Conservation (phyloP, 371 early-diverging fungal genomes). For the Mycotypha africana region DNA sequence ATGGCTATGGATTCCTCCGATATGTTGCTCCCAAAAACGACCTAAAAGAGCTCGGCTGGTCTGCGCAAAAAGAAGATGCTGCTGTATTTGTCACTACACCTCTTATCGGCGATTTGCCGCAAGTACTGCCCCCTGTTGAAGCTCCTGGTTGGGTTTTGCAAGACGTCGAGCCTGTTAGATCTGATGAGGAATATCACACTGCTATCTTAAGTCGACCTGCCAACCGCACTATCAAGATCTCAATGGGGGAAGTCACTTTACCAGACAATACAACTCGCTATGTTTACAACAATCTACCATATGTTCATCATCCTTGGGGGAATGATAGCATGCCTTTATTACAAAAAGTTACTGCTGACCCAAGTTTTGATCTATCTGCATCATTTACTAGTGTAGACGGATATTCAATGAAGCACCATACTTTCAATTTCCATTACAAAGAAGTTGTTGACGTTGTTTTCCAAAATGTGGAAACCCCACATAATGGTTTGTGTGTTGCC, state of each 20-base stretch:
- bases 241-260: neutral
- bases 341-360: neutral
- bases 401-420: conserved; percentile 14
- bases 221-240: conserved; percentile 16
- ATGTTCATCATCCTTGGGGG: conserved; percentile 8
- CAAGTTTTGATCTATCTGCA: neutral
- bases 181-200: too few relatives aligned
- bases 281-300: too few relatives aligned
- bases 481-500: conserved; percentile 13
- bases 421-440: conserved; percentile 15
- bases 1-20: conserved; percentile 13
- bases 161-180: neutral
- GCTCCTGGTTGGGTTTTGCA: conserved; percentile 6
- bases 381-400: too few relatives aligned
- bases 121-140: neutral
- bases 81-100: neutral
- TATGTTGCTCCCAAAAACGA: conserved; percentile 1
- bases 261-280: conserved; percentile 4
- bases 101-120: neutral
- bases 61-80: neutral
- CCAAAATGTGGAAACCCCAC: conserved; percentile 10
- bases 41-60: too few relatives aligned
- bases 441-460: conserved; percentile 35
- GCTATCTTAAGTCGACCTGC: conserved; percentile 4
- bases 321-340: conserved; percentile 4